Evolutionary conservation across 106 monocot species (phyloP).

Genomic region (Dioscorea dumetorum): DNA sequence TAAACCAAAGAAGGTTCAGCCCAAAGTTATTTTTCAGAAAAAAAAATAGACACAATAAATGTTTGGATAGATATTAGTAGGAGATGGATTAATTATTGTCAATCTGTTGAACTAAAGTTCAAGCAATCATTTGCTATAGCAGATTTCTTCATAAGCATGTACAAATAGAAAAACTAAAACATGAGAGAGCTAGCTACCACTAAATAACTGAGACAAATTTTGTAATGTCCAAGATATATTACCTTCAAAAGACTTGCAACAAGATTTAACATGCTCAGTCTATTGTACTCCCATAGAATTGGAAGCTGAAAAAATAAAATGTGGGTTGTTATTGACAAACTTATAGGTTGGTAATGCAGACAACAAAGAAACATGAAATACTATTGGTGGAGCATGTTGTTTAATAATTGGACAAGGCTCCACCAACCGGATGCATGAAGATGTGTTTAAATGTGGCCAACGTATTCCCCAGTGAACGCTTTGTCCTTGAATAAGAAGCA

Average conservation of each 20-base stretch:
- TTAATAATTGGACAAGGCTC: no score
- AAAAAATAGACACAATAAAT: neutral
- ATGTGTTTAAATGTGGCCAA: neutral
- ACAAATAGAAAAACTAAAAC: neutral
- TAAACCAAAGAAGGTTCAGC: no score
- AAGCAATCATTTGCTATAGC: neutral
- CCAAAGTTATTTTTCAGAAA: no score
- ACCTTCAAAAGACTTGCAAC: constrained; percentile 83
- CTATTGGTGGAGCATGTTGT: neutral
- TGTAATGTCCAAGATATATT: neutral
- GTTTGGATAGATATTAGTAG: neutral
- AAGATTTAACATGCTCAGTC: constrained; percentile 87
- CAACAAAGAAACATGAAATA: neutral
- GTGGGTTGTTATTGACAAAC: neutral
- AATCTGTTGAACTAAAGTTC: neutral
- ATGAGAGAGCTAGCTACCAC: neutral
- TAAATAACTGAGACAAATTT: neutral
- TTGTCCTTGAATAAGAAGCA: no score
- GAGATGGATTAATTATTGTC: neutral
- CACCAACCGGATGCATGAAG: neutral
- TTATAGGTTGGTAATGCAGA: neutral
- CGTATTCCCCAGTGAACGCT: no score
- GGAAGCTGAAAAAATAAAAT: constrained; percentile 49
- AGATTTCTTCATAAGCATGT: neutral
- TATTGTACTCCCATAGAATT: constrained; percentile 74